These are phyloP conservation scores for Rutstroemia sp. DNA, from an alignment of 2,329 filamentous ascomycete genomes.

Conservation along the genomic window DNA sequence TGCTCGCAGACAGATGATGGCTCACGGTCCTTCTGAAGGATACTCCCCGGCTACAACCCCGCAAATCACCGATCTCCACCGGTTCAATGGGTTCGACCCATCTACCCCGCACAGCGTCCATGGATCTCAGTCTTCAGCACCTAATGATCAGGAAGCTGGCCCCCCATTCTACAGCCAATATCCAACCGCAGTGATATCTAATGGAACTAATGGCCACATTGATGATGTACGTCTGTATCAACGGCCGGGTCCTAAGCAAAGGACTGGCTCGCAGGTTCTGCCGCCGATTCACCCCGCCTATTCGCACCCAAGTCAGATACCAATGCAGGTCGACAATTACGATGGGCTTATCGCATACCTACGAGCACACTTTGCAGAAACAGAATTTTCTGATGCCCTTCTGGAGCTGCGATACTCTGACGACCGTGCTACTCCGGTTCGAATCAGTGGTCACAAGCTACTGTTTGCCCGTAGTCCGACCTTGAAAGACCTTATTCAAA, in stretches of 20 bases:
- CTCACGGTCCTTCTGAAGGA: constrained; percentile 29
- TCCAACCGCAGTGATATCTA: constrained; percentile 34
- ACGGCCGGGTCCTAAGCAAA: constrained; percentile 18
- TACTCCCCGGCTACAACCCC: constrained; percentile 30
- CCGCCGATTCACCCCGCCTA: constrained; percentile 13
- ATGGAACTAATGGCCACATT: constrained; percentile 31
- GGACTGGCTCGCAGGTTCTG: constrained; percentile 14
- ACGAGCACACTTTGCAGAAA: constrained; percentile 33
- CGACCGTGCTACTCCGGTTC: constrained; percentile 34
- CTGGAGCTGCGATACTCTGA: constrained; percentile 40
- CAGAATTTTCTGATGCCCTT: constrained; percentile 38
- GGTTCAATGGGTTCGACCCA: constrained; percentile 36
- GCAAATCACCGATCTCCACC: constrained; percentile 16
- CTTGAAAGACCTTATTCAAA: constrained; percentile 30
- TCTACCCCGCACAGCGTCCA: constrained; percentile 55
- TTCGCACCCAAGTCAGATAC: constrained; percentile 16
- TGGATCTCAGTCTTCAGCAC: constrained; percentile 49
- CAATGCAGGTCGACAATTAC: constrained; percentile 22
- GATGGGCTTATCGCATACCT: constrained; percentile 36
- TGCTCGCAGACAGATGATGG: constrained; percentile 23
- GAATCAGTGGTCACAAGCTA: constrained; percentile 47
- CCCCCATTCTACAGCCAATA: constrained; percentile 33
- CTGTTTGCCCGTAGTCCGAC: constrained; percentile 46
- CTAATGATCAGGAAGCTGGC: constrained; percentile 35
- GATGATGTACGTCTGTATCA: constrained; percentile 26